A percentile compares a stretch with the other conserved stretches of the same genome.
Conservation (phyloP, 2,329 filamentous ascomycete genomes). For the Trichoderma endophyticum region DNA sequence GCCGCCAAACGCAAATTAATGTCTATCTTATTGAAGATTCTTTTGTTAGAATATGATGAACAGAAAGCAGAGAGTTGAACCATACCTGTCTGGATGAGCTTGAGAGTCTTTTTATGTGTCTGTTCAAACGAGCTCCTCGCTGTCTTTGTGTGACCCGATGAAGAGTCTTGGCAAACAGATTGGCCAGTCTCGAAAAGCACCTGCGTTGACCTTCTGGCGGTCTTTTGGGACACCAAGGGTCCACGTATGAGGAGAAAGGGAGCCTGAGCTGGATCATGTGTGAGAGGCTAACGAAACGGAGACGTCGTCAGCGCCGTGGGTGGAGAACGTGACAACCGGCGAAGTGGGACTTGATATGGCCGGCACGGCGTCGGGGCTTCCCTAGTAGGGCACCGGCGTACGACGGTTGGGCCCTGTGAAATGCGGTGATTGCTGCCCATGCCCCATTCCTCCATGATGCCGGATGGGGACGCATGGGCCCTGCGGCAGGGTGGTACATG, state of each 20-base stretch:
- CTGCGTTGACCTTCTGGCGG: not conserved
- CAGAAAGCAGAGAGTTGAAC: not conserved
- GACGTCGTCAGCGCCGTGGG: conserved; percentile 14
- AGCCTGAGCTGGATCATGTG: not conserved
- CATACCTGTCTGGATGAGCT: not conserved
- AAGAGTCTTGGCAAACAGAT: not conserved
- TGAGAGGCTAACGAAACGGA: not conserved
- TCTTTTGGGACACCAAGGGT: not conserved
- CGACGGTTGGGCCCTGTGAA: not conserved
- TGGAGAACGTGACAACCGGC: conserved; percentile 8
- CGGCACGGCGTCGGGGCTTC: conserved; percentile 3
- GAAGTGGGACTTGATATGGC: conserved; percentile 17
- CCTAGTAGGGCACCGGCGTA: conserved; percentile 6
- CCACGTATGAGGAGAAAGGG: not conserved
- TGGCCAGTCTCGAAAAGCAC: not conserved
- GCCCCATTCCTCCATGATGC: not conserved
- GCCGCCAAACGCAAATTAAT: conserved; percentile 11
- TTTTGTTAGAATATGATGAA: not conserved
- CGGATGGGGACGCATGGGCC: not conserved
- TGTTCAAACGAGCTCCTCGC: not conserved
- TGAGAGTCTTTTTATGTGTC: not conserved
- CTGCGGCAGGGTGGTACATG: not conserved
- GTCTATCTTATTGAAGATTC: not conserved
- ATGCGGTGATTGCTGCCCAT: conserved; percentile 4
- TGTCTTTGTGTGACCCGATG: not conserved